Evolutionary conservation across 495 filamentous ascomycete species (phyloP), one percentile per base, ranked within the genome.

Genomic region (Penicillium manginii): DNA sequence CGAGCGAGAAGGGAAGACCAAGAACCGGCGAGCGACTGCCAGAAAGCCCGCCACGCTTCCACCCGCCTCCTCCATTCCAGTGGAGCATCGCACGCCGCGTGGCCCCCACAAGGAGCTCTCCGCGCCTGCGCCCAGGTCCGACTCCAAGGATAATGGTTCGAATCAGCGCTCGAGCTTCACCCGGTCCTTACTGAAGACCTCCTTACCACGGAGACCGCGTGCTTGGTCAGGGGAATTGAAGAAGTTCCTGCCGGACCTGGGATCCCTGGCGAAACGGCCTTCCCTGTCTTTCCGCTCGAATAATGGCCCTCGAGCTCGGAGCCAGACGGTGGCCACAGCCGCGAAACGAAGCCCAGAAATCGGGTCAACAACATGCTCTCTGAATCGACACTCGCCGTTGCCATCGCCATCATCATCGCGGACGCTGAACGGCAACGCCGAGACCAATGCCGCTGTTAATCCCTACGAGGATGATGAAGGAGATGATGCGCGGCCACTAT

Each of bases 211-310:
- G 14, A 63, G 76, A 7, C 72, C 73, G 15, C 76, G 76, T 1
- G 73, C 74, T 4, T 77, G 72, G 72, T 78, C 76, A 1, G 72
- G 73, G 11, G 76, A 79, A 33, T 53, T 78, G 37, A 79, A 73
- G 58, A 78, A 66, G 56, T 74, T 78, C 50, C 58, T 79, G n/a
- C 76, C 76, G 2, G 73, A 77, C 42, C 70, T 81, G 50, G 69
- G 74, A 0, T 78, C 72, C 9, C 66, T 83, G 63, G 63, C 71
- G 8, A 78, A 75, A 47, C 76, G 79, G 12, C 78, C 81, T 0
- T 83, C 84, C 22, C 76, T 84, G 32, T 71, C 76, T 19, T 74
- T 68, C 56, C 75, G 65, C n/a, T 67, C 59, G 48, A 57, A 58
- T 3, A 73, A 73, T 52, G 57, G 65, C 4, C 18, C 15, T 18